Percentiles rank a stretch among this genome's conserved stretches.
phyloP scores from a whole-genome alignment of 1,284 basidiomycete genomes.

The Puccinia triticina region DNA sequence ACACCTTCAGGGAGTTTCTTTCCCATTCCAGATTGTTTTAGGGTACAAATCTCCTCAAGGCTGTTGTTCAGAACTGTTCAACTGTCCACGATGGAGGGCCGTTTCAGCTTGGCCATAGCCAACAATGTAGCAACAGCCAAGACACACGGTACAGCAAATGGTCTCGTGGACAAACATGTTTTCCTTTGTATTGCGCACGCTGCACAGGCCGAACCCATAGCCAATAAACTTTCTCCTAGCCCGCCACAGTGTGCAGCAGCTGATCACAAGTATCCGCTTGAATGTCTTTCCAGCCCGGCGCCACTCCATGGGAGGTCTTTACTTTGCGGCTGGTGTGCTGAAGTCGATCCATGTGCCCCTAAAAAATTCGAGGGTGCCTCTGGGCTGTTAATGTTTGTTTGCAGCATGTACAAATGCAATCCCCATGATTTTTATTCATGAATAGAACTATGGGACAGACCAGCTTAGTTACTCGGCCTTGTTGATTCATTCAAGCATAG shows the following conservation, averaged over 20 bases:
- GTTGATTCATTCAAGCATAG: background rate
- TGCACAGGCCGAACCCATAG: background rate
- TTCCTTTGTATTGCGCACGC: background rate
- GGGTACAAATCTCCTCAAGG: background rate
- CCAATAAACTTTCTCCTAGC: background rate
- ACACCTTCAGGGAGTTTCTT: background rate
- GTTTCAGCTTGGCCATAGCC: conserved; percentile 3
- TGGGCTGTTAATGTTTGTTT: too few relatives aligned
- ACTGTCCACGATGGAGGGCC: background rate
- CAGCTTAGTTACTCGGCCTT: background rate
- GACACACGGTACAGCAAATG: background rate
- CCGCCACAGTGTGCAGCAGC: background rate
- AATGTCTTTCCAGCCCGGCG: background rate
- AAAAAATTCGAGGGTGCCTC: too few relatives aligned
- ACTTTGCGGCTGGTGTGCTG: background rate
- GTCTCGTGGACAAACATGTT: background rate
- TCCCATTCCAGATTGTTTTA: background rate
- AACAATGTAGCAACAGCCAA: background rate
- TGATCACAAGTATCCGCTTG: background rate
- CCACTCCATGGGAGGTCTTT: background rate
- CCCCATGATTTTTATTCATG: too few relatives aligned
- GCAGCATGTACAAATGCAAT: too few relatives aligned
- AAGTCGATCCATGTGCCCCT: background rate
- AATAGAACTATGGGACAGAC: background rate
- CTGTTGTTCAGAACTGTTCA: too few relatives aligned